These are phyloP conservation scores for Ganoderma boninense DNA, from an alignment of 1,284 basidiomycete species.

Conservation along the genomic window DNA sequence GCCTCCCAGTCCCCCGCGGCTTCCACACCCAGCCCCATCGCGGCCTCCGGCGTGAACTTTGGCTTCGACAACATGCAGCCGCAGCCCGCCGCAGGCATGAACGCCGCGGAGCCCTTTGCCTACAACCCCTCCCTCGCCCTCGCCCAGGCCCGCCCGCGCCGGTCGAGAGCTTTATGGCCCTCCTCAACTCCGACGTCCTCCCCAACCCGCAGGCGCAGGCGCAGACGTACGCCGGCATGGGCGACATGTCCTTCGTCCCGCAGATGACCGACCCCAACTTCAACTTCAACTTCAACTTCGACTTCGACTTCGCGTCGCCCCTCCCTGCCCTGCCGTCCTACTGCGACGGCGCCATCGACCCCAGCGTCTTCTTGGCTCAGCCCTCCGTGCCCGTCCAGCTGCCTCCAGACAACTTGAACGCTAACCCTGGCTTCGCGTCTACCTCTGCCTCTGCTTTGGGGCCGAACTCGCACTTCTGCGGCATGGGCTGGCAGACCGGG, in stretches of 20 bases:
- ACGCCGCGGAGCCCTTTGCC: neutral
- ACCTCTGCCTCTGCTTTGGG: neutral
- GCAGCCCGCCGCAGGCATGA: neutral
- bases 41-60: neutral
- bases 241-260: neutral
- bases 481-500: too few relatives aligned
- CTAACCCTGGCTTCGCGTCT: neutral
- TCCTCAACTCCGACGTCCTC: neutral
- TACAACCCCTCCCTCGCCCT: neutral
- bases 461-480: too few relatives aligned
- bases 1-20: neutral
- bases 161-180: neutral
- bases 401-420: neutral
- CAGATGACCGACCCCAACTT: neutral
- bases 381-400: neutral
- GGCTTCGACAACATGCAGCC: neutral
- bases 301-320: neutral
- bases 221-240: neutral
- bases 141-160: neutral
- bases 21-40: neutral
- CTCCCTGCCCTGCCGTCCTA: neutral
- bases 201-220: neutral
- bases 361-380: neutral
- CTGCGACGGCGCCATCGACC: conserved; percentile 1
- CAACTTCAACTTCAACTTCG: neutral